A percentile compares a stretch with the other conserved stretches of the same genome.
Conservation (phyloP, 805 yeast species). For the Kluyveromyces lactis region DNA sequence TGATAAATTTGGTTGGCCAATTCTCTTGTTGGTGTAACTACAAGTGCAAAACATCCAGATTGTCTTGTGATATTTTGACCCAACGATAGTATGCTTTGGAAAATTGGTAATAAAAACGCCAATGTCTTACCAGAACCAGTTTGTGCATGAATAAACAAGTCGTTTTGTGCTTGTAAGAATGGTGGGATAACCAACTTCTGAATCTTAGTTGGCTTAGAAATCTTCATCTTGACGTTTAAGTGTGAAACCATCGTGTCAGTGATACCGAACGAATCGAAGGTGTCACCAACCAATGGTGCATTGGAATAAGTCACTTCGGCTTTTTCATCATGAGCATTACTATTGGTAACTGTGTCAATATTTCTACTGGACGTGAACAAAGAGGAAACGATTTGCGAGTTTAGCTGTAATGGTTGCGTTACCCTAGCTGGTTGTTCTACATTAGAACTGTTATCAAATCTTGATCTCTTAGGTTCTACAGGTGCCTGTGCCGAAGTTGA, state of each 20-base stretch:
- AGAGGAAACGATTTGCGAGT: constrained; percentile 67
- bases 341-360: constrained; percentile 29
- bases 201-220: constrained; percentile 72
- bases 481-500: constrained; percentile 5
- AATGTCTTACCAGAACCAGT: constrained; percentile 98
- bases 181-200: constrained; percentile 76
- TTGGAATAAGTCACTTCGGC: constrained; percentile 53
- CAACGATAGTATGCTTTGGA: constrained; percentile 60
- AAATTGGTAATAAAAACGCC: constrained; percentile 76
- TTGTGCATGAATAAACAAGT: constrained; percentile 88
- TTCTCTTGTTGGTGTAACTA: constrained; percentile 92
- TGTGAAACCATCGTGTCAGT: constrained; percentile 44
- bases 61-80: constrained; percentile 41
- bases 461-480: constrained; percentile 1
- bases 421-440: neutral
- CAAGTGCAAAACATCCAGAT: constrained; percentile 81
- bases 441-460: neutral
- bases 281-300: constrained; percentile 62
- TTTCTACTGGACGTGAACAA: constrained; percentile 68
- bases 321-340: constrained; percentile 32
- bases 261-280: constrained; percentile 68
- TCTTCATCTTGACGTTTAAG: constrained; percentile 46
- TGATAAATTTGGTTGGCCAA: constrained; percentile 83
- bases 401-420: neutral
- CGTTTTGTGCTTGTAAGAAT: constrained; percentile 40